A percentile compares a stretch with the other conserved stretches of the same genome.
phyloP scores from a whole-genome alignment of 2,329 filamentous ascomycete species.

The Colletotrichum neosansevieriae region DNA sequence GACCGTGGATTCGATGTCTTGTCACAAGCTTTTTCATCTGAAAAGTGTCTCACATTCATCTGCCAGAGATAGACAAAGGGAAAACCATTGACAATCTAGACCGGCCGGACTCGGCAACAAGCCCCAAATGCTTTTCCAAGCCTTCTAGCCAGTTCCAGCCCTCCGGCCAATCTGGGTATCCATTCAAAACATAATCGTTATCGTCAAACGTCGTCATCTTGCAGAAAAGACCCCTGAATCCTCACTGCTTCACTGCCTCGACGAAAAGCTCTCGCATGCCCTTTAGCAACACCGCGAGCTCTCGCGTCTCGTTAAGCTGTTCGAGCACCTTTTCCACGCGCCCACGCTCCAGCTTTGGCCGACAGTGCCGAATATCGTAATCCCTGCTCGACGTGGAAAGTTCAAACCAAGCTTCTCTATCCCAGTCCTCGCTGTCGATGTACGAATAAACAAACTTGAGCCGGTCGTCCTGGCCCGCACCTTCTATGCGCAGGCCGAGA shows the following conservation, averaged over 20 bases:
- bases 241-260: conserved; percentile 69
- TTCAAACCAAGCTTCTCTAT: conserved; percentile 93
- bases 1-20: not conserved
- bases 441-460: conserved; percentile 92
- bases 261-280: conserved; percentile 86
- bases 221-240: not conserved
- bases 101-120: not conserved
- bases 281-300: conserved; percentile 79
- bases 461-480: conserved; percentile 84
- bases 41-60: conserved; percentile 4
- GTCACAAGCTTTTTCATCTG: not conserved
- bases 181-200: conserved; percentile 28
- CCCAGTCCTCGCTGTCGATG: conserved; percentile 88
- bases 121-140: not conserved
- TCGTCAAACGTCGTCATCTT: conserved; percentile 30
- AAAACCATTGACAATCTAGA: conserved; percentile 7
- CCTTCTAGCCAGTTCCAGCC: not conserved
- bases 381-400: conserved; percentile 83
- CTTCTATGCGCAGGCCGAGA: conserved; percentile 89
- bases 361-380: conserved; percentile 84
- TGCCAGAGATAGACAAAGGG: not conserved
- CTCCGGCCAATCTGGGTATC: conserved; percentile 28
- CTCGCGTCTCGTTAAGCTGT: conserved; percentile 82
- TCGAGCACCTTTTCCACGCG: conserved; percentile 83
- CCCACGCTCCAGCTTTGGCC: conserved; percentile 85